Base-by-base conservation (phyloP, 164 flowering plant species). In the Aristolochia fimbriata region DNA sequence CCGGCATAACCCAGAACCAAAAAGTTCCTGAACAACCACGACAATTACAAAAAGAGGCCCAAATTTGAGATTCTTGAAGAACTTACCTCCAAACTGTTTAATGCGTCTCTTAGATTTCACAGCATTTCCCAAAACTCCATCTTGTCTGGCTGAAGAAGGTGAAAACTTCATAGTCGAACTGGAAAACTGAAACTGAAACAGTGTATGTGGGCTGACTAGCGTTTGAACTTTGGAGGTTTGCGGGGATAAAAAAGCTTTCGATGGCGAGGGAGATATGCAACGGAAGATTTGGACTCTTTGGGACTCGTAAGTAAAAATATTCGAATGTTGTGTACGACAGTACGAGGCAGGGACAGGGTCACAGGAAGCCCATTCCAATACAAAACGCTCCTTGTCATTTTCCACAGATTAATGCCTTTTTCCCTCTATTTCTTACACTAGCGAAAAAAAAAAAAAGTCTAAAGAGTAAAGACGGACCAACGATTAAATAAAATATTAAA, bases 51-150 rank as follows among this genome's bases (percentile, higher is more conserved):
- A 69, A 55, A 15, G 20, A 47, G 58, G 58, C 72, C 67, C 69
- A 71, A 74, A 76, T 63, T 21, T 60, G 53, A 69, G 70, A 63
- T 59, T 59, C 65, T 60, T 65, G 62, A 55, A 50, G 70, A 69
- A 37, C 12, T 37, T 37, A 37, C 43, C 43, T 37, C 43, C 10
- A 10, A 37, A 37, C 4, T 37, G 43, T 10, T 37, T 37, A 10
- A 3, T 37, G 43, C 43, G 69, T 51, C 37, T 63, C 21, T 37
- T 37, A 20, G 49, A 11, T 52, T 68, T 53, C 6, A 43, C 46
- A 61, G 49, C 55, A 61, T 55, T 63, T 24, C 37, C 47, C 73
- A 65, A 54, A 68, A 52, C 21, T 25, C 57, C 63, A 59, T 49
- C 66, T 69, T 66, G 51, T 71, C 61, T 59, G 69, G 62, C 74